Base-by-base conservation (phyloP, 208 protist genomes). In the Trypanosoma theileri region DNA sequence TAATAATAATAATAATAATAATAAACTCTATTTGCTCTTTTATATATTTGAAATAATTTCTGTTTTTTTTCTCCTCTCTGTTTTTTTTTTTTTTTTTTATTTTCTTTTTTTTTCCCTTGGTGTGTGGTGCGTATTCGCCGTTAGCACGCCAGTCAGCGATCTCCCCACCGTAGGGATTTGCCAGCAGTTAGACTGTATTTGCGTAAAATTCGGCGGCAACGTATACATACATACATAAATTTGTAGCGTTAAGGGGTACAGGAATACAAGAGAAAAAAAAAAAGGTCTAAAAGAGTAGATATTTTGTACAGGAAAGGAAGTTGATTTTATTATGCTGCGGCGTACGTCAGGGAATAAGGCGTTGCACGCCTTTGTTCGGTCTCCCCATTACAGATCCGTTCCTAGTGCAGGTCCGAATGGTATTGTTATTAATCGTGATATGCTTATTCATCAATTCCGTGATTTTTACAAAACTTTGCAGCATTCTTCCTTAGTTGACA, bases 381-480 rank as follows among this genome's bases (percentile, higher is more conserved):
- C 87, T 22, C 92, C 92, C 7, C 81, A 93, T 61, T 92, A 91
- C 63, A 85, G 85, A 54, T 88, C 75, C 52, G 79, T 97, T 55
- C 92, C 92, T 13, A 85, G 73, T 35, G 78, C 92, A n/a, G 85
- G 86, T 53, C 82, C 81, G 48, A 89, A 90, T 64, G 92, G 92
- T 48, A 85, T 92, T 71, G 86, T 95, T 40, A 66, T 97, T 28
- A 97, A 93, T 68, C 89, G 92, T 56, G 92, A 95, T 55, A 84
- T 95, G 71, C 86, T 97, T 35, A 80, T 85, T 56, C 81, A 85
- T 48, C 92, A 97, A 60, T 97, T 97, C 57, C 83, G 92, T 26
- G 92, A 95, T 71, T 94, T 95, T 57, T 95, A 95, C 79, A 79
- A 78, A 28, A 92, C 82, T 4, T 82, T 97, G 9, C 89, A 95